Evolutionary conservation across 768 basidiomycete species (phyloP).

Genomic region (Trametes meyenii): DNA sequence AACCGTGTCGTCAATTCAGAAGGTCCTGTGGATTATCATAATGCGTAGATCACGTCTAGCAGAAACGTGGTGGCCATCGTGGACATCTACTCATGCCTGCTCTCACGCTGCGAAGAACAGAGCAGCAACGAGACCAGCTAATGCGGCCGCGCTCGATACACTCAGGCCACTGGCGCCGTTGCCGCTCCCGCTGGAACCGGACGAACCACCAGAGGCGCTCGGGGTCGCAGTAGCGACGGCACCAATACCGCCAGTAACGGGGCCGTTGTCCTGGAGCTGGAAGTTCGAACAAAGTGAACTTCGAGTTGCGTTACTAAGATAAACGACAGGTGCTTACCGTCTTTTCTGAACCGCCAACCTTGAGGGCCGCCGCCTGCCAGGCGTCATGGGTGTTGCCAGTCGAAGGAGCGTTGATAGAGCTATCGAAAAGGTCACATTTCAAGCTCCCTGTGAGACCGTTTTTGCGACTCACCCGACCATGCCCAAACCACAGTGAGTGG

Average conservation of each 20-base stretch:
- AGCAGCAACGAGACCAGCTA: constrained; percentile 12
- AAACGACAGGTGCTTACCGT: constrained; percentile 34
- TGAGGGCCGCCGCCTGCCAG: constrained; percentile 45
- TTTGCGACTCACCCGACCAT: constrained; percentile 45
- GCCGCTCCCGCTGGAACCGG: neutral
- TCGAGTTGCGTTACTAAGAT: neutral
- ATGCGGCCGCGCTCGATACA: constrained; percentile 12
- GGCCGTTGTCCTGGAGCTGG: constrained; percentile 43
- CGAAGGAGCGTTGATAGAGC: constrained; percentile 50
- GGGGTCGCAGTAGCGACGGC: constrained; percentile 41
- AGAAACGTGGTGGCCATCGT: neutral
- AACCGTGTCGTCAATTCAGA: neutral
- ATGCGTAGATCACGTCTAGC: constrained; percentile 8
- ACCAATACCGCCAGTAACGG: constrained; percentile 46
- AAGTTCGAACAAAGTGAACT: constrained; percentile 21
- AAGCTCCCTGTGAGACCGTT: neutral
- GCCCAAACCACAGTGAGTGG: constrained; percentile 51
- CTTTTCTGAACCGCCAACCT: constrained; percentile 39
- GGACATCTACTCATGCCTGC: neutral
- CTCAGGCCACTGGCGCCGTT: constrained; percentile 8
- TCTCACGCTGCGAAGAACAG: constrained; percentile 16
- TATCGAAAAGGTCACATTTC: neutral
- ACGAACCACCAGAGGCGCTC: constrained; percentile 11
- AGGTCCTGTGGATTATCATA: constrained; percentile 7
- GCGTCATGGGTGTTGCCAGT: constrained; percentile 47